Evolutionary conservation across 2,329 filamentous ascomycete species (phyloP).

Genomic region (Nemania diffusa): DNA sequence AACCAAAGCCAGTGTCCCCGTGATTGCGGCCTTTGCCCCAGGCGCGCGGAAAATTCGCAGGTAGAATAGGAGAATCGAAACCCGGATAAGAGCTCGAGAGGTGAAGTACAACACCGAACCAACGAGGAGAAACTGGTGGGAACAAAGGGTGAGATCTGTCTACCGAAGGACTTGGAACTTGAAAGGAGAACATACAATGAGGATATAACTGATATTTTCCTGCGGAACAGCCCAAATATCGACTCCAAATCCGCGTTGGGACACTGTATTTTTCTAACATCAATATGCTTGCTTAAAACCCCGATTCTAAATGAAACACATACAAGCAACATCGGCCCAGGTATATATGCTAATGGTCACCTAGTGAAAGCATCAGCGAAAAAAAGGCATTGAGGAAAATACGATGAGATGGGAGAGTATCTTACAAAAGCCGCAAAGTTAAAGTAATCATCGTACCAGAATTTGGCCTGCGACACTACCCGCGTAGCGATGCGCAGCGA

Average conservation of each 20-base stretch:
- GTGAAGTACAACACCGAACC: neutral
- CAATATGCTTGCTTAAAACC: neutral
- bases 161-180: neutral
- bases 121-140: conserved; percentile 5
- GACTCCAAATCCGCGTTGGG: conserved; percentile 14
- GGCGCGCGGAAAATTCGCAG: conserved; percentile 19
- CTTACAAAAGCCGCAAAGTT: conserved; percentile 29
- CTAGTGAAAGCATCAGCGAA: conserved; percentile 2
- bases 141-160: neutral
- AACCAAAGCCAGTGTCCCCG: conserved; percentile 9
- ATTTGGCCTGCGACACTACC: conserved; percentile 14
- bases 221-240: conserved; percentile 28
- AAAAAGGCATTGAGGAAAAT: neutral
- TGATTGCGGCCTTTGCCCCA: conserved; percentile 4
- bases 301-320: neutral
- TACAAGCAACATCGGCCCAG: conserved; percentile 4
- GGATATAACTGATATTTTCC: conserved; percentile 19
- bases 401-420: neutral
- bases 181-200: conserved; percentile 9
- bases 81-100: conserved; percentile 14
- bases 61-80: conserved; percentile 31
- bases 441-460: conserved; percentile 31
- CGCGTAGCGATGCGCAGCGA: conserved; percentile 14
- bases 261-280: conserved; percentile 5
- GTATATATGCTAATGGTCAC: neutral